Evolutionary conservation across 306 rosid species (phyloP), one percentile per base, ranked within the genome.

Genomic region (Vigna mungo): DNA sequence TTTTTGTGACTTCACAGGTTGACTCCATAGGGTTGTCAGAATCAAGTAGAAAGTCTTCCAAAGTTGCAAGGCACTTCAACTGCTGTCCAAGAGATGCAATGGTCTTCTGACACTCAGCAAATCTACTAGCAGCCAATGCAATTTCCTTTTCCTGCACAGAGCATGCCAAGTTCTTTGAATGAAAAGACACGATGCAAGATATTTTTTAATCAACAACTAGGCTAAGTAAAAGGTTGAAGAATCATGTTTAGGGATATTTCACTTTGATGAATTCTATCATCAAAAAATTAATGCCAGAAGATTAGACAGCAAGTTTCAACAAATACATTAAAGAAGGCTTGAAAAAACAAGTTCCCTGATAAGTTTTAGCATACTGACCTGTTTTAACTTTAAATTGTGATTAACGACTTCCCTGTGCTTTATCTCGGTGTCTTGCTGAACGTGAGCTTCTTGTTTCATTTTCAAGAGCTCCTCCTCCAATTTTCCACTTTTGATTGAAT

Each of bases 101-200:
- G 67, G 97, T 92, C 82, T 87, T 88, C 74, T 90, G 96, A 79
- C 97, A 92, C 83, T 88, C 96, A 0, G 92, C 85, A 74, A 88
- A 87, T 75, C 78, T 90, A 74, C 78, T 72, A 9, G 93, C 83
- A 67, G 97, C 97, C 88, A 86, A 36, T 43, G 87, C 89, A 41
- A 92, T 83, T 75, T 90, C 96, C 77, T 87, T 83, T 71, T 90
- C 97, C 97, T 92, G 91, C 46, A 78, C 56, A 77, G 54, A 70
- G 77, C 3, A 85, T 46, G 60, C n/a, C 25, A 82, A 64, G 14
- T 23, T 27, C 70, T 17, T 48, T 25, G 48, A 36, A 72, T 68
- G 21, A 72, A 9, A 74, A n/a, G 14, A 65, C 23, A 18, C 7
- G 16, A n/a, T 63, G 68, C 67, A 34, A 58, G 13, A 60, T 15